Conservation (phyloP, 2,329 filamentous ascomycete genomes). For the Tolypocladium cylindrosporum region DNA sequence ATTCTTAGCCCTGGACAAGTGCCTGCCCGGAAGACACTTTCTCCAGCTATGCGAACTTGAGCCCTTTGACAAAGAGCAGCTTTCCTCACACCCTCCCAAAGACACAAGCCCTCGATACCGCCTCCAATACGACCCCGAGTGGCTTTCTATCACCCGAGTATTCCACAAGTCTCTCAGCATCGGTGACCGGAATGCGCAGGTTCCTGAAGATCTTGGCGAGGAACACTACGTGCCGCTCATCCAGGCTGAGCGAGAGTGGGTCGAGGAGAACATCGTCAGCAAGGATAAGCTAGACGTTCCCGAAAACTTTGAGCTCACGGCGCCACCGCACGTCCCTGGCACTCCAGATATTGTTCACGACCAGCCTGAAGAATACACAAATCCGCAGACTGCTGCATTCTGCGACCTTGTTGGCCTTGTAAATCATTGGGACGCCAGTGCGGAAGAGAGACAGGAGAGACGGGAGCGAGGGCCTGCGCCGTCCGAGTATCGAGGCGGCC, state of each 20-base stretch:
- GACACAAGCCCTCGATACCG: conserved; percentile 33
- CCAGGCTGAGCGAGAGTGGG: conserved; percentile 63
- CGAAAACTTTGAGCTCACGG: conserved; percentile 66
- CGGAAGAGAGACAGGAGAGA: conserved; percentile 56
- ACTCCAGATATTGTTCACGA: conserved; percentile 47
- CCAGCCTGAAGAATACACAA: conserved; percentile 74
- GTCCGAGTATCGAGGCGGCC: conserved; percentile 18
- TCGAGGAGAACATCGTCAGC: conserved; percentile 63
- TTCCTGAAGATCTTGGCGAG: conserved; percentile 56
- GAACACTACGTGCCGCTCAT: conserved; percentile 59
- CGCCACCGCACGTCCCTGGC: conserved; percentile 55
- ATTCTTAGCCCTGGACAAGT: conserved; percentile 91
- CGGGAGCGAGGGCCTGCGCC: conserved; percentile 47
- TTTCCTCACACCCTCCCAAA: conserved; percentile 9
- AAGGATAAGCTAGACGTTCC: conserved; percentile 58
- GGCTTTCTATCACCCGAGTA: conserved; percentile 83
- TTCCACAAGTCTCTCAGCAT: conserved; percentile 59
- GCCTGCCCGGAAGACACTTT: conserved; percentile 68
- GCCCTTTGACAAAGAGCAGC: conserved; percentile 28
- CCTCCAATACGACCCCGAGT: conserved; percentile 82
- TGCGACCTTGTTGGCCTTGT: conserved; percentile 68
- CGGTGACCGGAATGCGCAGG: conserved; percentile 44
- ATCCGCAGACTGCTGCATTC: conserved; percentile 74
- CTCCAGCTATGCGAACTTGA: conserved; percentile 65
- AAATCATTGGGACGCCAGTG: conserved; percentile 65